These are phyloP conservation scores for Pseudogymnoascus sp. DNA, from an alignment of 2,329 filamentous ascomycete genomes.

Conservation along the genomic window DNA sequence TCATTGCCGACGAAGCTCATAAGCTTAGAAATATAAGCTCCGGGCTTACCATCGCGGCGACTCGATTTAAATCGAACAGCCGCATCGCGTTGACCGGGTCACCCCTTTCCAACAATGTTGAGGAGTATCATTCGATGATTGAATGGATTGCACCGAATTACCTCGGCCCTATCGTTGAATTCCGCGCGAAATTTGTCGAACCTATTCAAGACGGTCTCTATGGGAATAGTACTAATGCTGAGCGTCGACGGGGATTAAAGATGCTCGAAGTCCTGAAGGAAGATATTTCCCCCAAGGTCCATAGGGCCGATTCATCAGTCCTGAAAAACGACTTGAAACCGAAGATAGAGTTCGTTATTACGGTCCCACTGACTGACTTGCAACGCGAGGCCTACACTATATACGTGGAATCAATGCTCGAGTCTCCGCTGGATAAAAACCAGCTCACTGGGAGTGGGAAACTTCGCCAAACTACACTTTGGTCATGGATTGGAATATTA, in stretches of 20 bases:
- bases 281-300: slow-evolving; percentile 68
- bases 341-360: slow-evolving; percentile 78
- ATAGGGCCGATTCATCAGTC: slow-evolving; percentile 62
- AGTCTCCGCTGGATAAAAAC: slow-evolving; percentile 14
- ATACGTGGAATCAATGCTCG: slow-evolving; percentile 37
- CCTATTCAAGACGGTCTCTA: slow-evolving; percentile 69
- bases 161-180: slow-evolving; percentile 60
- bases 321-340: slow-evolving; percentile 59
- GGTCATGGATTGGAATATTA: slow-evolving; percentile 46
- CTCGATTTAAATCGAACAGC: slow-evolving; percentile 54
- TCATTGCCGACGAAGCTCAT: slow-evolving; percentile 83
- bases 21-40: slow-evolving; percentile 59
- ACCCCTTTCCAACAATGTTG: slow-evolving; percentile 74
- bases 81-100: slow-evolving; percentile 83
- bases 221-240: slow-evolving; percentile 46
- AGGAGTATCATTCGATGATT: slow-evolving; percentile 81
- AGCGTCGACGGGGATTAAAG: slow-evolving; percentile 54
- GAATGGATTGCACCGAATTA: slow-evolving; percentile 79
- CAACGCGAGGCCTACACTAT: slow-evolving; percentile 56
- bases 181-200: slow-evolving; percentile 58
- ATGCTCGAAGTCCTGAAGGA: slow-evolving; percentile 63
- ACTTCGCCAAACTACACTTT: slow-evolving; percentile 37
- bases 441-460: slow-evolving; percentile 27
- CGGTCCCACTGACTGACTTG: slow-evolving; percentile 56
- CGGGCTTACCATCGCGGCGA: slow-evolving; percentile 44